Conservation (phyloP, 768 basidiomycete species). For the Rhizopogon rudus region DNA sequence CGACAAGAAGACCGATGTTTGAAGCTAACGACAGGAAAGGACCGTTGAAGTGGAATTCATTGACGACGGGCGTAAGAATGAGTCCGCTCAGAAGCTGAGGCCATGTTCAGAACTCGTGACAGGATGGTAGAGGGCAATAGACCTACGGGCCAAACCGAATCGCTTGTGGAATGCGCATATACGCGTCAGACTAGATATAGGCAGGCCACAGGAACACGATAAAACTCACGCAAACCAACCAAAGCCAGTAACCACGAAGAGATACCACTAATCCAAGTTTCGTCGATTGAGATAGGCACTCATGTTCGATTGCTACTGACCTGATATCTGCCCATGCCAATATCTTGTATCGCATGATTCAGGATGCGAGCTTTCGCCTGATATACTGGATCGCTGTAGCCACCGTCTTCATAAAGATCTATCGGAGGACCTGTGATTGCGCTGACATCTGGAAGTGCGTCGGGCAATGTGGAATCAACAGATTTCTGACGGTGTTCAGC, state of each 20-base stretch:
- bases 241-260: slow-evolving; percentile 36
- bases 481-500: neutral
- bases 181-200: neutral
- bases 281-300: neutral
- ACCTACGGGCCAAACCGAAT: slow-evolving; percentile 36
- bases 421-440: neutral
- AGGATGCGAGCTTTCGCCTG: slow-evolving; percentile 43
- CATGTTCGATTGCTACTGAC: slow-evolving; percentile 16
- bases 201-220: neutral
- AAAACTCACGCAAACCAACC: slow-evolving; percentile 36
- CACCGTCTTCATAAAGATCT: slow-evolving; percentile 31
- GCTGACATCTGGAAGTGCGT: neutral
- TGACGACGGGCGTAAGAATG: slow-evolving; percentile 41
- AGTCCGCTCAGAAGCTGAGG: slow-evolving; percentile 36
- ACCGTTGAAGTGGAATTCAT: slow-evolving; percentile 43
- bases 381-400: slow-evolving; percentile 41
- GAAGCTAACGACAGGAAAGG: slow-evolving; percentile 47
- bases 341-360: slow-evolving; percentile 44
- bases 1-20: slow-evolving; percentile 49
- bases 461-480: neutral
- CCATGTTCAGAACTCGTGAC: neutral
- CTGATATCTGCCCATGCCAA: slow-evolving; percentile 57
- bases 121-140: neutral
- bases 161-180: neutral
- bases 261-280: slow-evolving; percentile 23